Evolutionary conservation across 129 eudicot species (phyloP), one percentile per base, ranked within the genome.

Genomic region (Heracleum sosnowskyi): DNA sequence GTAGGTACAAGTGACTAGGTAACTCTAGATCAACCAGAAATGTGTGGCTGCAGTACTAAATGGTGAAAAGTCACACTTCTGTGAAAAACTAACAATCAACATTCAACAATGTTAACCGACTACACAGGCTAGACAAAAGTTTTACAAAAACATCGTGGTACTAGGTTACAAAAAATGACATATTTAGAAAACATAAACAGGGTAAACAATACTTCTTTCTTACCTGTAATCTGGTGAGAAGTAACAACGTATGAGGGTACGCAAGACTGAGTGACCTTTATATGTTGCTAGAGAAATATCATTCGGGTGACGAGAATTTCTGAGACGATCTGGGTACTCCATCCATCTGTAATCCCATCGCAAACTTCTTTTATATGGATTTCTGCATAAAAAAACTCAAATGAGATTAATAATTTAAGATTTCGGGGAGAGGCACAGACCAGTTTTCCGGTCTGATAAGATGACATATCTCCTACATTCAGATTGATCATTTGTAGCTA

Each of bases 261-360:
- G 90, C 82, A 96, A 84, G 51, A 96, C 99, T 77, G 88, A 70
- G 79, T 96, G 99, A 72, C 99, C 99, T 89, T 86, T 87, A 79
- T 92, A 96, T 7, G 99, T 92, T 17, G 87, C 78, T 79, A 96
- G 40, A 35, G 99, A 96, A 60, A 80, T 83, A 86, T 96, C 99
- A 73, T 84, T 74, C 29, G 91, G 89, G 81, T 88, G 94, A 47
- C 76, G 86, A 84, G 79, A 35, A 78, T 84, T 76, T 81, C 83
- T 90, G 72, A 81, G 85, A 75, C 85, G 84, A 46, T 81, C 86
- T 16, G 97, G 99, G 77, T 92, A 92, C 34, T 90, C 91, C 97
- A 88, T 96, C 97, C 97, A 96, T 90, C 99, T 84, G 75, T 96
- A 96, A 76, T 96, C 99, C 99, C 99, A 96, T 10, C 87, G 88